phyloP scores from a whole-genome alignment of 202 grass and related monocot species.

The Zoysia matrella region DNA sequence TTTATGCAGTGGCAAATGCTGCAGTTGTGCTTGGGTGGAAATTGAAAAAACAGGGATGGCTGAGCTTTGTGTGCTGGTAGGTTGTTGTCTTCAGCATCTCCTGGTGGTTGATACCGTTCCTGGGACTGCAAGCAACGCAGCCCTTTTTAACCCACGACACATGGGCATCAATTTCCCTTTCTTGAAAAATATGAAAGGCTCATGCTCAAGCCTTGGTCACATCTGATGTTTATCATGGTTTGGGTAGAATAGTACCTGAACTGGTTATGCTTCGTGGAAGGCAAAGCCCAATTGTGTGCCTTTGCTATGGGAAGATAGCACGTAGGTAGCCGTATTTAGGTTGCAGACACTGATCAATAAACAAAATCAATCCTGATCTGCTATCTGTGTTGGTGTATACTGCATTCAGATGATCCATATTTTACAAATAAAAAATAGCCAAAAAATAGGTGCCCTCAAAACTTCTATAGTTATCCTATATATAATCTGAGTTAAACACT shows the following conservation, averaged over 20 bases:
- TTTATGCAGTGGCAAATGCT: background rate
- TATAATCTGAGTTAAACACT: background rate
- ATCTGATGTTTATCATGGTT: conserved; percentile 31
- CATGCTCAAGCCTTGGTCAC: conserved; percentile 42
- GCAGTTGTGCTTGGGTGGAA: background rate
- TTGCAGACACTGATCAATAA: background rate
- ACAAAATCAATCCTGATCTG: background rate
- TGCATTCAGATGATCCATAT: background rate
- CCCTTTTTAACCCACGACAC: conserved; percentile 27
- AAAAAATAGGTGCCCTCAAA: too few species aligned
- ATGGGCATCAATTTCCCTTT: conserved; percentile 26
- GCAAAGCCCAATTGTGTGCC: background rate
- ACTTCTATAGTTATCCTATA: too few species aligned
- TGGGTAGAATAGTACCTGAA: background rate
- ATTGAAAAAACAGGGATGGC: conserved; percentile 8
- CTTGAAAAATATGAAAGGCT: conserved; percentile 14
- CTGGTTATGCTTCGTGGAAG: background rate
- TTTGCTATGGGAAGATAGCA: background rate
- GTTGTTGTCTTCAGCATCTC: conserved; percentile 36
- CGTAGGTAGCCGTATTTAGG: background rate
- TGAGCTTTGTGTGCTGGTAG: conserved; percentile 30
- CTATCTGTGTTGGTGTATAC: background rate
- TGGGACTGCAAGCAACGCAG: conserved; percentile 47
- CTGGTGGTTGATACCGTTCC: conserved; percentile 40
- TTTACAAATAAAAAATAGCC: background rate